A percentile compares a stretch with the other conserved stretches of the same genome.
These are phyloP conservation scores for Chenopodium suecicum DNA, from an alignment of 148 eudicot genomes.

Conservation along the genomic window DNA sequence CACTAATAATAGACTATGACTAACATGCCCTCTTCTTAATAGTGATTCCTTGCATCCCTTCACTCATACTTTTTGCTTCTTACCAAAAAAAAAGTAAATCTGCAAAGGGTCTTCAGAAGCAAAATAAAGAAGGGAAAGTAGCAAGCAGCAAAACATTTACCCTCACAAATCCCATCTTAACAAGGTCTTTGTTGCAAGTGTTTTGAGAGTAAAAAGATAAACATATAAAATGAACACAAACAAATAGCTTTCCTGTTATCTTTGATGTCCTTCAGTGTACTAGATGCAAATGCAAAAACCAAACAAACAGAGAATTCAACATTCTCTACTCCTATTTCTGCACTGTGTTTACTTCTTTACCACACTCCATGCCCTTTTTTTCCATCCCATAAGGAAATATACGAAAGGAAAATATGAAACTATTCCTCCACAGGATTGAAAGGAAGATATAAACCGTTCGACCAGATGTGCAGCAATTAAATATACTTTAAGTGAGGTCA, in stretches of 20 bases:
- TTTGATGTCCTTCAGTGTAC: no score
- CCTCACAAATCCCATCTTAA: background rate
- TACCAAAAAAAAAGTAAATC: no score
- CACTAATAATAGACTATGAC: no score
- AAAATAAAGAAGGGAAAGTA: background rate
- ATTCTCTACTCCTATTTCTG: background rate
- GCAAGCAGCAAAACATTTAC: background rate
- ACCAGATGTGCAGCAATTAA: background rate
- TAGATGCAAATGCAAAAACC: background rate
- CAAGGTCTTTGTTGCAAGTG: background rate
- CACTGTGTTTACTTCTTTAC: background rate
- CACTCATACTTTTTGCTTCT: no score
- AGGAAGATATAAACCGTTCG: background rate
- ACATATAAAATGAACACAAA: no score
- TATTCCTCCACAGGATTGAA: background rate
- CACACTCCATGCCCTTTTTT: background rate
- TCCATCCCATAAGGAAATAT: background rate
- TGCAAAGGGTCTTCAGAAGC: background rate
- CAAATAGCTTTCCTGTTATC: no score
- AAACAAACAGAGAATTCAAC: background rate
- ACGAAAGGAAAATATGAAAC: background rate
- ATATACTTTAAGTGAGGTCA: background rate
- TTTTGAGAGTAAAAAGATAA: no score
- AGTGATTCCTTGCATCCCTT: no score
- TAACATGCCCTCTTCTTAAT: no score